Evolutionary conservation across 2,329 filamentous ascomycete genomes (phyloP), one percentile per base, ranked within the genome.

Genomic region (Epichloe sibirici): DNA sequence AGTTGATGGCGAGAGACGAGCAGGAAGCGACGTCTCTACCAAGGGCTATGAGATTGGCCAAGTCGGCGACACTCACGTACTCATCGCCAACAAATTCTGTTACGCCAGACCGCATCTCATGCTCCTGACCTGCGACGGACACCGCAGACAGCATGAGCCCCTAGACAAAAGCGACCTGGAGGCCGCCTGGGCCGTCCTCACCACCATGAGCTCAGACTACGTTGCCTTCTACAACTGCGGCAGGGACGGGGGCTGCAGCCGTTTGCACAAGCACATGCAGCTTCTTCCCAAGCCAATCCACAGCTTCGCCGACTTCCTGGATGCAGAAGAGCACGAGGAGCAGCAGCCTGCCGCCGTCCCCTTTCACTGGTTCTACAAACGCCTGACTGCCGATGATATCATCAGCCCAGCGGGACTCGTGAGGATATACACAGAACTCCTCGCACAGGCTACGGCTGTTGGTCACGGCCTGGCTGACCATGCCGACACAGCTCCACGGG

Each of bases 201-300:
- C 56, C 3, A 48, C 55, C 0, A 55, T 69, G 13, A 52, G 56
- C 3, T 61, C 56, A 7, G 59, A 66, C 5, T 64, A 71, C 54
- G 66, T 71, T 52, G 60, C 67, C 13, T 69, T 77, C 17, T 77
- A 69, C 62, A 77, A 77, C 56, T 74, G 74, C 58, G 67, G 68
- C 0, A 63, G 66, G 40, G 63, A 63, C 4, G 70, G 69, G 6
- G 74, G 74, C 1, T 73, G 72, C 51, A 75, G 71, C 50, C 59
- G 74, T 9, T 58, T 70, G 48, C 75, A 77, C 56, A 77, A 77
- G 59, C 74, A 76, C 61, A 54, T 77, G 54, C 74, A 77, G 55
- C 57, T 70, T 1, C 58, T 74, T 6, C 70, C 70, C 5, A 55
- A 21, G 34, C 50, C 42, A 17, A 17, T 1, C 15, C 52, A 11